phyloP scores from a whole-genome alignment of 2,329 filamentous ascomycete genomes.

The Cylindrodendrum hubeiense region DNA sequence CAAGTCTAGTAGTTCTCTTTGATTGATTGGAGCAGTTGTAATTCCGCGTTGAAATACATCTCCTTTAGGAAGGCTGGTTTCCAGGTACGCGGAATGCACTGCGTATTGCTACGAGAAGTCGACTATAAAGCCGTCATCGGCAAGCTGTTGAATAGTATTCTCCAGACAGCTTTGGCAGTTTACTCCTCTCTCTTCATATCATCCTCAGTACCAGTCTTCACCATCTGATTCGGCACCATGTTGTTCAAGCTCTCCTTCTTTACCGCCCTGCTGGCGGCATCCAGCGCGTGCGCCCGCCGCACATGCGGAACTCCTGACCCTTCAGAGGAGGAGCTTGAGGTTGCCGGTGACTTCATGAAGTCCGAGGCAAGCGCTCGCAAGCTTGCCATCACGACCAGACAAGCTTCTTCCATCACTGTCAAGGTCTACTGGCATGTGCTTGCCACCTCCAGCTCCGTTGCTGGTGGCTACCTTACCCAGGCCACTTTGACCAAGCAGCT shows the following conservation, averaged over 20 bases:
- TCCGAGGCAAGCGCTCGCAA: conserved; percentile 9
- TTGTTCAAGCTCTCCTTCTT: conserved; percentile 16
- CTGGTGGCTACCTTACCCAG: conserved; percentile 34
- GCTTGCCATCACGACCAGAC: neutral
- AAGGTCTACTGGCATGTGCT: conserved; percentile 44
- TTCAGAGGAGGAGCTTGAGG: conserved; percentile 12
- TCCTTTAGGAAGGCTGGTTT: neutral
- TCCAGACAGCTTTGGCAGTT: neutral
- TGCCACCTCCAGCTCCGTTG: conserved; percentile 34
- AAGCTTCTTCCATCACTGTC: conserved; percentile 25
- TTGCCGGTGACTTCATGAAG: conserved; percentile 17
- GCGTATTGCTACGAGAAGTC: neutral
- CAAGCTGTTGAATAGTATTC: neutral
- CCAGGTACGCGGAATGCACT: neutral
- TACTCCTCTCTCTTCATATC: neutral
- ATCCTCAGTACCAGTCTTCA: neutral
- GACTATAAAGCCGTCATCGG: neutral
- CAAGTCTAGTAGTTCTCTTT: neutral
- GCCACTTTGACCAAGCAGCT: conserved; percentile 51
- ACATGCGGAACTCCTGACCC: conserved; percentile 16
- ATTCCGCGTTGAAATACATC: neutral
- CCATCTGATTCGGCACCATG: neutral
- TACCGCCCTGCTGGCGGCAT: conserved; percentile 13
- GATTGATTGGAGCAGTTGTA: neutral
- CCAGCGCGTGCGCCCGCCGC: conserved; percentile 4